These are phyloP conservation scores for Aspergillus homomorphus DNA, from an alignment of 495 filamentous ascomycete genomes.

Conservation along the genomic window DNA sequence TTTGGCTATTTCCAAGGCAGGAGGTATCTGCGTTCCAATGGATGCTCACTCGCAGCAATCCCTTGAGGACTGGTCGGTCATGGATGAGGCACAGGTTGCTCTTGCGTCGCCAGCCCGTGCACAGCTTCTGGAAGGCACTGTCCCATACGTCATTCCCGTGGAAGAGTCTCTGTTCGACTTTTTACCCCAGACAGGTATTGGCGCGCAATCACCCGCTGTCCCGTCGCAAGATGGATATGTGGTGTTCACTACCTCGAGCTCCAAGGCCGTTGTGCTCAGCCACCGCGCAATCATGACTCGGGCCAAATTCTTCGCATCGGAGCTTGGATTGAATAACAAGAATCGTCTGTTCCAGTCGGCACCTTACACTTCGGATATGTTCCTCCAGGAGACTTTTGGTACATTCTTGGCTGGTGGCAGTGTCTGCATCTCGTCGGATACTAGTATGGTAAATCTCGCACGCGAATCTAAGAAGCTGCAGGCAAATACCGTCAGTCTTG, in stretches of 20 bases:
- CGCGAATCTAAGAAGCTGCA: slow-evolving; percentile 33
- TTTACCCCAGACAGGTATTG: slow-evolving; percentile 21
- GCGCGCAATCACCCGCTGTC: slow-evolving; percentile 14
- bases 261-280: slow-evolving; percentile 35
- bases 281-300: slow-evolving; percentile 44
- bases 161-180: slow-evolving; percentile 38
- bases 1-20: slow-evolving; percentile 44
- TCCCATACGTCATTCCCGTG: slow-evolving; percentile 41
- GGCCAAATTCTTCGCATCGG: slow-evolving; percentile 45
- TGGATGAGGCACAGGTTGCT: slow-evolving; percentile 40
- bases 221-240: slow-evolving; percentile 43
- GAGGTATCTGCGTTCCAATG: slow-evolving; percentile 43
- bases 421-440: slow-evolving; percentile 42
- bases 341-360: slow-evolving; percentile 61
- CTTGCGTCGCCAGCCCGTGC: slow-evolving; percentile 42
- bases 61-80: slow-evolving; percentile 37
- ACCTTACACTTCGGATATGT: slow-evolving; percentile 41
- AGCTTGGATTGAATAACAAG: slow-evolving; percentile 40
- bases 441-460: slow-evolving; percentile 25
- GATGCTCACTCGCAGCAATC: slow-evolving; percentile 22
- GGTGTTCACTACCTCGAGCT: slow-evolving; percentile 52
- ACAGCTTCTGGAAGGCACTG: slow-evolving; percentile 33
- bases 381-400: slow-evolving; percentile 38
- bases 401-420: slow-evolving; percentile 43
- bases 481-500: slow-evolving; percentile 35